These are phyloP conservation scores for Coffea humblotiana DNA, from an alignment of 305 asterid genomes.

Conservation along the genomic window DNA sequence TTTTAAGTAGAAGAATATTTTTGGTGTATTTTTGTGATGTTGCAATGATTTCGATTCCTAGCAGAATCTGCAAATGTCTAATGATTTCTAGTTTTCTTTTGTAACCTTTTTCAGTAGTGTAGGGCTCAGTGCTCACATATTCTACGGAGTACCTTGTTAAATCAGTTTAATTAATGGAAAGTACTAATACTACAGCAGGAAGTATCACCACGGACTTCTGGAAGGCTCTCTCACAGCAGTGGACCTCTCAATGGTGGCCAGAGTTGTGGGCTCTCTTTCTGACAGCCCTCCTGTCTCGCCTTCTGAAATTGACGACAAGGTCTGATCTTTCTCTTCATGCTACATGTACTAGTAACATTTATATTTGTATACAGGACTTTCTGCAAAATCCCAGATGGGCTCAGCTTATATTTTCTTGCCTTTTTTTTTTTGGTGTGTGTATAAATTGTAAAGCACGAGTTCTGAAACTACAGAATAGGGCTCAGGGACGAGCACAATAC, in stretches of 20 bases:
- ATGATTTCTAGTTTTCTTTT: slow-evolving; percentile 1
- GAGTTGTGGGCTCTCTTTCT: slow-evolving; percentile 64
- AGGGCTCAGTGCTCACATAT: not conserved
- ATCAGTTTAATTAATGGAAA: slow-evolving; percentile 4
- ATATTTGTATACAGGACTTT: not conserved
- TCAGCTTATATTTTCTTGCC: not conserved
- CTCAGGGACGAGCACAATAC: slow-evolving; percentile 23
- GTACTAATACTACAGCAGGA: slow-evolving; percentile 59
- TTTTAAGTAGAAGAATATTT: not conserved
- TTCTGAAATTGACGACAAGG: slow-evolving; percentile 87
- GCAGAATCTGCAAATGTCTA: slow-evolving; percentile 13
- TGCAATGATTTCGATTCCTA: slow-evolving; percentile 26
- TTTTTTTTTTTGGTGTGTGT: slow-evolving; percentile 4
- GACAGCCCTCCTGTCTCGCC: slow-evolving; percentile 97
- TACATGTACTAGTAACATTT: not conserved
- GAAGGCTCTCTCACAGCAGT: slow-evolving; percentile 90
- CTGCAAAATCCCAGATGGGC: slow-evolving; percentile 5
- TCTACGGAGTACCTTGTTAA: not conserved
- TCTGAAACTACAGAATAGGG: slow-evolving; percentile 34
- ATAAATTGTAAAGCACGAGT: slow-evolving; percentile 45
- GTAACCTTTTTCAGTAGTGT: slow-evolving; percentile 8
- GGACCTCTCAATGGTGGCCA: slow-evolving; percentile 77
- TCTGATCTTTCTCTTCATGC: slow-evolving; percentile 19
- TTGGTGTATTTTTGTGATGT: not conserved
- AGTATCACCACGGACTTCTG: slow-evolving; percentile 91